Conservation (phyloP, 805 yeast species). For the Saccharomyces paradoxus region DNA sequence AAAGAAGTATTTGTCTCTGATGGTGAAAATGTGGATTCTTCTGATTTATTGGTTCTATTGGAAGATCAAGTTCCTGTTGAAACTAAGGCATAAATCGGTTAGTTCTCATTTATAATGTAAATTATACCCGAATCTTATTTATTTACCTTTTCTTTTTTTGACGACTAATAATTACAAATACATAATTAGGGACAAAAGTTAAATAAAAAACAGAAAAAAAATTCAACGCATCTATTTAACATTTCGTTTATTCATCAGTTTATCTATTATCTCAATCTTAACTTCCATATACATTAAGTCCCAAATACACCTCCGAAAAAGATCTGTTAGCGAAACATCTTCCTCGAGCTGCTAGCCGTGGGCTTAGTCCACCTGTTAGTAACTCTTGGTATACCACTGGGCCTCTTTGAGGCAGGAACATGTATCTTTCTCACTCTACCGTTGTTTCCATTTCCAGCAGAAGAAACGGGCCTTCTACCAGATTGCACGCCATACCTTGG, state of each 20-base stretch:
- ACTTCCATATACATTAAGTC: neutral
- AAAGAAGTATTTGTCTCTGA: conserved; percentile 69
- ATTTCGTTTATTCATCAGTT: neutral
- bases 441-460: neutral
- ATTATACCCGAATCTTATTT: neutral
- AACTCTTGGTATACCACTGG: conserved; percentile 20
- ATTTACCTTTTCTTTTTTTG: neutral
- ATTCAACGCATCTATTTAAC: neutral
- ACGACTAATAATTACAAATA: neutral
- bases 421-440: neutral
- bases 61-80: conserved; percentile 20
- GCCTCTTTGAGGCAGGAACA: conserved; percentile 2
- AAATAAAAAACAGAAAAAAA: neutral
- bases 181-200: neutral
- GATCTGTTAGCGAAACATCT: conserved; percentile 15
- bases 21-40: conserved; percentile 91
- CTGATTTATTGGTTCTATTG: conserved; percentile 68
- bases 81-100: neutral
- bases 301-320: neutral
- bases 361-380: conserved; percentile 18
- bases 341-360: conserved; percentile 21
- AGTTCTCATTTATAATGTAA: neutral
- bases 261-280: no score
- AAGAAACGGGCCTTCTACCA: neutral
- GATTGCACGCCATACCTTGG: neutral